These are phyloP conservation scores for Schizosaccharomyces japonicus DNA, from an alignment of 805 yeast species.

Conservation along the genomic window DNA sequence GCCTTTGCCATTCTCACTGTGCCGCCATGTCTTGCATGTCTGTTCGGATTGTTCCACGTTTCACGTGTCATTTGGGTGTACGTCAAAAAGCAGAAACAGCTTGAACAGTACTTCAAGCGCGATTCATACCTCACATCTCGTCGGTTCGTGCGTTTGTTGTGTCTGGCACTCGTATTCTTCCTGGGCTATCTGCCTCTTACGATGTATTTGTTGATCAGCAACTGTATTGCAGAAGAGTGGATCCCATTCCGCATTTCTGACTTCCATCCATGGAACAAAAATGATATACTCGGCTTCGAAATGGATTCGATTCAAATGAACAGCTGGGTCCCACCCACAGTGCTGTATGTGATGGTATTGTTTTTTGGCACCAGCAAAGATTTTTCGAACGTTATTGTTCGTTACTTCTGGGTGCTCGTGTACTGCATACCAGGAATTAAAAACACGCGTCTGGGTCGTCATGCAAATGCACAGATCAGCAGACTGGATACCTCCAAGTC, in stretches of 20 bases:
- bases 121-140: not conserved
- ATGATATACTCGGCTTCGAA: not conserved
- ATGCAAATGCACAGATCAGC: not conserved
- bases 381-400: not conserved
- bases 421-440: not conserved
- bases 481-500: not conserved
- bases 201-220: not conserved
- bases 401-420: not conserved
- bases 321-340: not conserved
- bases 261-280: not conserved
- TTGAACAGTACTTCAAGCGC: not conserved
- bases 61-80: not conserved
- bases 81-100: not conserved
- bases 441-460: not conserved
- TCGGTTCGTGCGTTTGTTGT: not conserved
- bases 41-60: not conserved
- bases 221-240: not conserved
- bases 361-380: not conserved
- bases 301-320: not conserved
- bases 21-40: not conserved
- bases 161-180: not conserved
- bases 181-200: not conserved
- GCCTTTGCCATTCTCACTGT: not conserved
- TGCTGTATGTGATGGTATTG: not conserved
- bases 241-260: not conserved